Evolutionary conservation across 805 yeast genomes (phyloP).

Genomic region (Pichia pseudocactophila): DNA sequence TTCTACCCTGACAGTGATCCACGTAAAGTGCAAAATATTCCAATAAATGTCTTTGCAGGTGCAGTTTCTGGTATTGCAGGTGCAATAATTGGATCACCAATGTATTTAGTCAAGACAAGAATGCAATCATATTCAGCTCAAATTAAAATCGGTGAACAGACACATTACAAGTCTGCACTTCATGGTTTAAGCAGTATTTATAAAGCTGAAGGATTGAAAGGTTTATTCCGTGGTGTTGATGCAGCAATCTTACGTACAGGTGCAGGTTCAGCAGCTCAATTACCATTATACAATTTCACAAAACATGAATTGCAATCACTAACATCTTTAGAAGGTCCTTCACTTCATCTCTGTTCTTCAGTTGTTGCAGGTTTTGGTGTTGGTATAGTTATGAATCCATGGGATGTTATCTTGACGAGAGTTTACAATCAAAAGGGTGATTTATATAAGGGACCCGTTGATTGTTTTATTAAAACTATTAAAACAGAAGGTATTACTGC

Average conservation of each 20-base stretch:
- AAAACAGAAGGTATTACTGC: slow-evolving; percentile 78
- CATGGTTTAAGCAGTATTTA: slow-evolving; percentile 62
- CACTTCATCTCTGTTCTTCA: slow-evolving; percentile 63
- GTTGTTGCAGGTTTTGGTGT: slow-evolving; percentile 86
- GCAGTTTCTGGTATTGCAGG: slow-evolving; percentile 82
- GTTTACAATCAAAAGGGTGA: slow-evolving; percentile 91
- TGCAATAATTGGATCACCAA: slow-evolving; percentile 83
- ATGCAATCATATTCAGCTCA: slow-evolving; percentile 81
- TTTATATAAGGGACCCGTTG: slow-evolving; percentile 77
- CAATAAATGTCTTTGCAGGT: slow-evolving; percentile 71
- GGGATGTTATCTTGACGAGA: slow-evolving; percentile 92
- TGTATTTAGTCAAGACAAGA: slow-evolving; percentile 87
- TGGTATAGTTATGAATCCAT: slow-evolving; percentile 92
- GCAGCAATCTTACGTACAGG: slow-evolving; percentile 94
- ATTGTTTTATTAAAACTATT: slow-evolving; percentile 80
- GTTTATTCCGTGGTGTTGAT: slow-evolving; percentile 83
- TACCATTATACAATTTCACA: slow-evolving; percentile 79
- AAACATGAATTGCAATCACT: slow-evolving; percentile 52
- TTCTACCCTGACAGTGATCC: slow-evolving; percentile 45
- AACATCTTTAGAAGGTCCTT: slow-evolving; percentile 51
- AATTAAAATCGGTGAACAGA: slow-evolving; percentile 80
- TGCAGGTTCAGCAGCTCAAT: slow-evolving; percentile 89
- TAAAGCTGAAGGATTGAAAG: slow-evolving; percentile 61
- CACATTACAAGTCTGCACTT: slow-evolving; percentile 64
- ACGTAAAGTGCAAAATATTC: slow-evolving; percentile 38